Conservation (phyloP, 169 alveolate species). For the Eimeria necatrix region DNA sequence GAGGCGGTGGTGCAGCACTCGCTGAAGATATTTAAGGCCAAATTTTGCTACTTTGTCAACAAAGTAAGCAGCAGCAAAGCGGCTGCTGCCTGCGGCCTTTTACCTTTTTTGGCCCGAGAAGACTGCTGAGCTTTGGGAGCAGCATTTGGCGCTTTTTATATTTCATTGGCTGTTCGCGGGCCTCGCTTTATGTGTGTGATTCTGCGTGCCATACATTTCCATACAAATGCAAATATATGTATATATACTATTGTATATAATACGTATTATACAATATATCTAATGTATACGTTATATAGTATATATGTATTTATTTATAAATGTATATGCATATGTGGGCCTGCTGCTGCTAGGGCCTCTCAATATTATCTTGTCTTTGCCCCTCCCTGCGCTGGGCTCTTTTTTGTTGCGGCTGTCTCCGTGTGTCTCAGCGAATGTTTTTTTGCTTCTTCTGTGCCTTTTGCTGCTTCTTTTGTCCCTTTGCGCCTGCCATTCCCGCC, state of each 20-base stretch:
- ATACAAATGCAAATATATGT: too few relatives aligned
- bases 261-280: background rate
- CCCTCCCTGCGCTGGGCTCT: background rate
- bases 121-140: background rate
- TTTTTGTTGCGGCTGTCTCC: background rate
- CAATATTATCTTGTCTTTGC: too few relatives aligned
- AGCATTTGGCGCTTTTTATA: background rate
- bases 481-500: background rate
- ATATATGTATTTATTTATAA: background rate
- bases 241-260: too few relatives aligned
- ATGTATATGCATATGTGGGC: background rate
- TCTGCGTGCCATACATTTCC: background rate
- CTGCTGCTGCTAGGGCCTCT: background rate
- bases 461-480: conserved; percentile 3
- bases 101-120: background rate
- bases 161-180: background rate
- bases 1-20: conserved; percentile 91
- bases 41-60: conserved; percentile 88
- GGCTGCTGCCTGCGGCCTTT: background rate
- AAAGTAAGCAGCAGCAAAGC: background rate
- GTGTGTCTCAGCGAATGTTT: background rate
- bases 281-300: too few relatives aligned
- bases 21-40: conserved; percentile 91
- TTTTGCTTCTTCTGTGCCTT: background rate
- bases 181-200: background rate